phyloP scores from a whole-genome alignment of 1,284 basidiomycete genomes.

The Hymenochaete sp. region DNA sequence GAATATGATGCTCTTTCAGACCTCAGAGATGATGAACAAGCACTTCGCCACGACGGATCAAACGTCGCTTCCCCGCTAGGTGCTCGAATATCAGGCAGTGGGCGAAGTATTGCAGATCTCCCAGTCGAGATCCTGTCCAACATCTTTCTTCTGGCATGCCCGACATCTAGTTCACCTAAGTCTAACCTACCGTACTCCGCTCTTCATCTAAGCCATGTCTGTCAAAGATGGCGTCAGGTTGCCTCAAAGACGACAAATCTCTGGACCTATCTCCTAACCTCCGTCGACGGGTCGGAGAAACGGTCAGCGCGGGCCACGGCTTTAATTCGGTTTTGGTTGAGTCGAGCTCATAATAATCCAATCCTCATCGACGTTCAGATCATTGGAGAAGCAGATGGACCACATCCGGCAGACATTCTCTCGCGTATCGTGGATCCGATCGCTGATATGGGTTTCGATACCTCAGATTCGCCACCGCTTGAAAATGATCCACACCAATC shows the following conservation, averaged over 20 bases:
- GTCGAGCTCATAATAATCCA: neutral
- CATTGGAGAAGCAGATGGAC: neutral
- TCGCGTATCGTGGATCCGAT: constrained; percentile 1
- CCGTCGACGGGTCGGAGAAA: neutral
- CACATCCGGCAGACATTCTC: neutral
- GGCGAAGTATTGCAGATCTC: too few relatives aligned
- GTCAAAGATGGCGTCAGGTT: neutral
- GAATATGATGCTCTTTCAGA: too few relatives aligned
- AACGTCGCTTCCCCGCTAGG: too few relatives aligned
- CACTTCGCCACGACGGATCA: too few relatives aligned
- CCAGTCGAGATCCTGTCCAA: neutral
- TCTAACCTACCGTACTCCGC: constrained; percentile 1
- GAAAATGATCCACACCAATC: neutral
- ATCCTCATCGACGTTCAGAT: neutral
- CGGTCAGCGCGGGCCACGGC: neutral
- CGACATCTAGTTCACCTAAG: neutral
- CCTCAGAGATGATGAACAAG: too few relatives aligned
- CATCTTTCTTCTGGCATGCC: constrained; percentile 1
- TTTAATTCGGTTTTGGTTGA: constrained; percentile 1
- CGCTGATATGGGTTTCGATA: neutral
- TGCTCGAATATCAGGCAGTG: too few relatives aligned
- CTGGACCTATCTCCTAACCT: constrained; percentile 5
- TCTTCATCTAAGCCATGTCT: constrained; percentile 1
- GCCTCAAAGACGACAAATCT: neutral
- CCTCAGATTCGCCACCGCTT: neutral